Evolutionary conservation across 1,139 yeast species (phyloP), one percentile per base, ranked within the genome.

Genomic region (Saccharomyces pastorianus): DNA sequence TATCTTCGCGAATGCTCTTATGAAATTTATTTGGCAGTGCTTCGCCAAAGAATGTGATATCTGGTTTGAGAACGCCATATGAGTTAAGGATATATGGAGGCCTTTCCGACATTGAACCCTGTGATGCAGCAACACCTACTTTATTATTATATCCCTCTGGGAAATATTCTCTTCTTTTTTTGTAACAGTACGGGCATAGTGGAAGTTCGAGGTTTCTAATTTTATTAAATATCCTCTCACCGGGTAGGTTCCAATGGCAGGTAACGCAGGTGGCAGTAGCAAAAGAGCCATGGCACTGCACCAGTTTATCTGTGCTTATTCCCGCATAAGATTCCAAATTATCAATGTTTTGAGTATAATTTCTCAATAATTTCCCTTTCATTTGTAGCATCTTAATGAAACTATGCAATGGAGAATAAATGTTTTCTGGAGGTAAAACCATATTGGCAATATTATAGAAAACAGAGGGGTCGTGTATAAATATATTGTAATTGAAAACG

Each of bases 251-350:
- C 66, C 77, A 78, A 51, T 80, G 78, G 69, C 98, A 93, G 1
- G 95, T 85, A 41, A 85, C 79, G 68, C 98, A 93, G 1, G 91
- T 81, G 1, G 97, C 98, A 0, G 82, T 80, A 0, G 96, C 96
- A 72, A 93, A 91, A 1, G 96, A 88, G 0, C 99, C 99, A 70
- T 93, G 99, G 66, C 99, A 93, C 69, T 91, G 98, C 32, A 93
- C 86, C 56, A 89, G 69, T 64, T 82, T 85, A 0, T 85, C 88
- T 0, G 76, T 71, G 1, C 76, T 68, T 6, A 93, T 78, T 1
- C 97, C 97, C 0, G 90, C 96, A 62, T 82, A 82, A 27, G 84
- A 80, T 71, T 93, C 99, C 55, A 93, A 71, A 67, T 91, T 90
- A 70, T 93, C 99, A 56, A 93, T 93, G 66, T 93, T 93, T 67